Evolutionary conservation across 225 moss, liverwort and hornwort species (phyloP).

Genomic region (Asterella californica): DNA sequence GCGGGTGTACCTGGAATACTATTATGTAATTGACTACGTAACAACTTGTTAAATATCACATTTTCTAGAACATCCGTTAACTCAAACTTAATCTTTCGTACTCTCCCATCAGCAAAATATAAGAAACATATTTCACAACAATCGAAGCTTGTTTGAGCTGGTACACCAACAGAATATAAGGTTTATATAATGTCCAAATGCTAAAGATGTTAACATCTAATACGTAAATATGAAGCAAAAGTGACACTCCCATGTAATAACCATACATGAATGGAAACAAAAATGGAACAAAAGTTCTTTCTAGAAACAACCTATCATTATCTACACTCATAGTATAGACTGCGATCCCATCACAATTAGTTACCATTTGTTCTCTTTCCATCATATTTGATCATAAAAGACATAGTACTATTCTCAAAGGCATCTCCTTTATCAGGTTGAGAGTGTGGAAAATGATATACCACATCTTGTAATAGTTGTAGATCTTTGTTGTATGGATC

Average conservation of each 20-base stretch:
- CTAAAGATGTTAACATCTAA: not conserved
- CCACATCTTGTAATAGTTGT: too few species aligned
- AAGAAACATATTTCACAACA: not conserved
- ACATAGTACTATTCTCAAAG: not conserved
- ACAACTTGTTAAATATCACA: not conserved
- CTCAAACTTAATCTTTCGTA: not conserved
- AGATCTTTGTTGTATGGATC: too few species aligned
- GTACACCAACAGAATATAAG: not conserved
- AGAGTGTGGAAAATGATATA: too few species aligned
- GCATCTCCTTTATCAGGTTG: too few species aligned
- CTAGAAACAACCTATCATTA: not conserved
- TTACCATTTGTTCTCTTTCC: not conserved
- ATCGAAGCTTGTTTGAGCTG: not conserved
- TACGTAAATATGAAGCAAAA: not conserved
- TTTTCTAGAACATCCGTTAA: not conserved
- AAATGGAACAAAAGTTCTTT: not conserved
- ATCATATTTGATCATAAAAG: not conserved
- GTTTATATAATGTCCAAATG: not conserved
- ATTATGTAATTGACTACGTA: not conserved
- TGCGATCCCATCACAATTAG: not conserved
- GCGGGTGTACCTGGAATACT: not conserved
- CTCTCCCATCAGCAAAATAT: not conserved
- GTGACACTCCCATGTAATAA: not conserved
- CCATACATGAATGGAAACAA: not conserved
- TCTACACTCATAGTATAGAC: too few species aligned